A percentile compares a stretch with the other conserved stretches of the same genome.
Evolutionary conservation across 2,329 filamentous ascomycete species (phyloP).

Genomic region (Penicillium crustosum): DNA sequence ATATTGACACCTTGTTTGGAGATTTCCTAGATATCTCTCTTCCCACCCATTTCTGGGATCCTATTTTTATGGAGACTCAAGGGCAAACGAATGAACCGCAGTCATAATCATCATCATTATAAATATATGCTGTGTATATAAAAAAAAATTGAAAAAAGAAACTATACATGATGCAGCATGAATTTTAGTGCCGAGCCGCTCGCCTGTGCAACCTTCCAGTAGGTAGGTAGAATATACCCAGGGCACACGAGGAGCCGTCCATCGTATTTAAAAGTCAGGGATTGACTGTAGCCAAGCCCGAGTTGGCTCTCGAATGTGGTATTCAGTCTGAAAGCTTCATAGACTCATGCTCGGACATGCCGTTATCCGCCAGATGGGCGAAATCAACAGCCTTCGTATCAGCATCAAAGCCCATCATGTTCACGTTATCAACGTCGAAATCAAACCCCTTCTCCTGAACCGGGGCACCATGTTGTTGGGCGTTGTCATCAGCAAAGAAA

Average conservation of each 20-base stretch:
- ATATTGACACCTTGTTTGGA: slow-evolving; percentile 38
- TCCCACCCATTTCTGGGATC: slow-evolving; percentile 40
- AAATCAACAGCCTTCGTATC: slow-evolving; percentile 25
- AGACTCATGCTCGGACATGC: background rate
- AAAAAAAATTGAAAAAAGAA: background rate
- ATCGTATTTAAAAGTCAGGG: background rate
- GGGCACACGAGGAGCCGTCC: background rate
- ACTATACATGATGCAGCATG: slow-evolving; percentile 4
- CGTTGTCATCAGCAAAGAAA: slow-evolving; percentile 35
- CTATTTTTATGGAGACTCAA: slow-evolving; percentile 28
- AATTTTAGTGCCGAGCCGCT: background rate
- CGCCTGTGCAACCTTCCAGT: background rate
- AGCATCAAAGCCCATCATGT: slow-evolving; percentile 21
- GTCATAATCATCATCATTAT: slow-evolving; percentile 16
- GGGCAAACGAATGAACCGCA: background rate
- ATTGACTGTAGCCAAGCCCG: background rate
- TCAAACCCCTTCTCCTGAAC: slow-evolving; percentile 22
- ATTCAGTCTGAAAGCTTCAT: background rate
- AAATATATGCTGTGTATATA: slow-evolving; percentile 11
- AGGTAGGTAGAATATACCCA: background rate
- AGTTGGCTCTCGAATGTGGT: background rate
- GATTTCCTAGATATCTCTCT: slow-evolving; percentile 39
- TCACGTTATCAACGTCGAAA: slow-evolving; percentile 21
- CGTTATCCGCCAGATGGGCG: slow-evolving; percentile 13
- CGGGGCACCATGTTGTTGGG: background rate